Base-by-base conservation (phyloP, 1,284 basidiomycete species). In the Rhodotorula sp. region DNA sequence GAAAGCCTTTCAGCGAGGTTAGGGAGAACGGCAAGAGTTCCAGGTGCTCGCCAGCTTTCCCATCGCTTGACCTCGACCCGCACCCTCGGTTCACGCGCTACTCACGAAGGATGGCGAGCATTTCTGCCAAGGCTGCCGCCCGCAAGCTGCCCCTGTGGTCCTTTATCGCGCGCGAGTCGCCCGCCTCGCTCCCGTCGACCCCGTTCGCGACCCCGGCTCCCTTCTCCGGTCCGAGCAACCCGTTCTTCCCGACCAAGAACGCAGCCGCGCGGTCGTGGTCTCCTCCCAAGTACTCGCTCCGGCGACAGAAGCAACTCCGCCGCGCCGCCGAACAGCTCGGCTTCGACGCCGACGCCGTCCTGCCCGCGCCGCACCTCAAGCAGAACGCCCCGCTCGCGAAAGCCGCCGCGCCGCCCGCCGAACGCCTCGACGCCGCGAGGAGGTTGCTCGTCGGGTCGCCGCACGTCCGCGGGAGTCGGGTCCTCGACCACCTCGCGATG, bases 131-230 rank as follows among this genome's bases (percentile, higher is more conserved):
- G 51, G 30, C 56, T 22, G 44, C 69, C 10, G 60, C 60, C 0
- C 63, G 71, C 6, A 58, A 59, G 49, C 61, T 66, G 17, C 66
- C 64, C 4, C 63, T 75, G 20, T 56, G 65, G 56, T 60, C 67
- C 6, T 75, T 75, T 66, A 66, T 75, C 64, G 57, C 59, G 1
- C 71, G 72, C 65, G 74, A 75, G 49, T 69, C 67, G 30, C 74
- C 74, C 12, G 18, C 67, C 8, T 59, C 69, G 22, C 46, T 75
- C 29, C 58, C 74, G 3, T 20, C 66, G 7, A 45, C 66, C 17
- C 63, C 68, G 17, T 54, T 48, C 30, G 48, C 46, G 20, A 37
- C 53, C 22, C 64, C 74, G 7, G 26, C 49, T 37, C 59, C 71
- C 18, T 75, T 64, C 60, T 49, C 67, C 20, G 44, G 57, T 6